Conservation (phyloP, 169 alveolate species). For the Plasmodium knowlesi region DNA sequence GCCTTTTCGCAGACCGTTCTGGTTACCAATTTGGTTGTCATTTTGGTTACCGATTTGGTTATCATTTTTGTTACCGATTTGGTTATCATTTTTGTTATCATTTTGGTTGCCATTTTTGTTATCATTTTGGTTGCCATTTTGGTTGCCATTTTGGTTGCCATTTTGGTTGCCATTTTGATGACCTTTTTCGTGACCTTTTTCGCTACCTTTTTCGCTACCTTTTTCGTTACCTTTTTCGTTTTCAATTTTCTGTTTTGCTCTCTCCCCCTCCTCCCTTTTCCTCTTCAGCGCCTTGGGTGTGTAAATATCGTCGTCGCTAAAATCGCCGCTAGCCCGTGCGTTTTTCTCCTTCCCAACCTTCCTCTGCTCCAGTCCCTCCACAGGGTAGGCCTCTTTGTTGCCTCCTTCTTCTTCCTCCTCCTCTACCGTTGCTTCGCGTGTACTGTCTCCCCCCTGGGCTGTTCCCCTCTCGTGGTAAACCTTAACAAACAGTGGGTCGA, state of each 20-base stretch:
- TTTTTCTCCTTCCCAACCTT: neutral
- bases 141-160: too few relatives aligned
- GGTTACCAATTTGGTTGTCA: neutral
- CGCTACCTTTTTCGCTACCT: too few relatives aligned
- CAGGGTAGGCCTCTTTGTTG: neutral
- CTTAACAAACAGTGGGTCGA: constrained; percentile 50
- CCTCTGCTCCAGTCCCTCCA: neutral
- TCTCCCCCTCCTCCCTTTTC: constrained; percentile 13
- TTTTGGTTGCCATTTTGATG: too few relatives aligned
- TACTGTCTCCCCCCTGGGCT: neutral
- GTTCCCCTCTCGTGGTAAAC: constrained; percentile 21
- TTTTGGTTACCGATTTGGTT: neutral
- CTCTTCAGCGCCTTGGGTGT: constrained; percentile 36
- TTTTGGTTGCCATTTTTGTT: too few relatives aligned
- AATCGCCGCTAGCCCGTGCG: neutral
- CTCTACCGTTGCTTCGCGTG: neutral
- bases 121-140: too few relatives aligned
- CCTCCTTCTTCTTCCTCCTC: neutral
- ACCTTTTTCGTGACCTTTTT: too few relatives aligned
- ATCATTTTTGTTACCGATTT: too few relatives aligned
- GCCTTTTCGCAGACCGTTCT: neutral
- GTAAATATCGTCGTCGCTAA: constrained; percentile 54
- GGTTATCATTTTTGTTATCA: too few relatives aligned
- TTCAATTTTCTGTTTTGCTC: neutral
- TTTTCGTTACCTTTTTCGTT: neutral